Evolutionary conservation across 257 asterid species (phyloP).

Genomic region (Ilex aquifolium): DNA sequence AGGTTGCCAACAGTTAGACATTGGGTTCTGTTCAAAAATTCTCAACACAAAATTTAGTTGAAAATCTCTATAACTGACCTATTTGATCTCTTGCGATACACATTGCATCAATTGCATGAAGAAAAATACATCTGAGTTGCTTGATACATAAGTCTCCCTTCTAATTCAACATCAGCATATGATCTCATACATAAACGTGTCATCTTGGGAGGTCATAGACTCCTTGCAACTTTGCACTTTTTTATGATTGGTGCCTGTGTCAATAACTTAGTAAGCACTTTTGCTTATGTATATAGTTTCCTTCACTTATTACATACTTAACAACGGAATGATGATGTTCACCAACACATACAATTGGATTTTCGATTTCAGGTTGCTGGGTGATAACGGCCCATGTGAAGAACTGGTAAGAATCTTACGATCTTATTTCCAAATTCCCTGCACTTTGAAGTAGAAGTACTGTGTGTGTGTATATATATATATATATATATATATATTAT

Average conservation of each 20-base stretch:
- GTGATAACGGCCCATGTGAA: constrained; percentile 53
- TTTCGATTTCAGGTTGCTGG: constrained; percentile 78
- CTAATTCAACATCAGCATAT: too few species aligned
- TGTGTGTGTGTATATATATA: too few species aligned
- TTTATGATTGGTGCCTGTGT: not conserved
- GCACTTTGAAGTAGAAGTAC: not conserved
- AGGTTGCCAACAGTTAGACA: too few species aligned
- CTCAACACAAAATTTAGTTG: too few species aligned
- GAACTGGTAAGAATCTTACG: constrained; percentile 46
- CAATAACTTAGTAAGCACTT: not conserved
- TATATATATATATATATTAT: too few species aligned
- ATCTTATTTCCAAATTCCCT: constrained; percentile 1
- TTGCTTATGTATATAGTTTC: not conserved
- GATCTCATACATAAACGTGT: not conserved
- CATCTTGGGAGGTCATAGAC: not conserved
- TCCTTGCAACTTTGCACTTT: not conserved
- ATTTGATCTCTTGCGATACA: too few species aligned
- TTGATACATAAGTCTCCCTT: too few species aligned
- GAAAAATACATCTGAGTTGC: too few species aligned
- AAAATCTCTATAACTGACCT: too few species aligned
- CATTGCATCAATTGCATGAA: too few species aligned
- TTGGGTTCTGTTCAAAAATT: too few species aligned
- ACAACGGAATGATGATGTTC: not conserved
- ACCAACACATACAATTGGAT: constrained; percentile 3
- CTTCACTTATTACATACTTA: not conserved